Base-by-base conservation (phyloP, 768 basidiomycete species). In the Russula olivacea region DNA sequence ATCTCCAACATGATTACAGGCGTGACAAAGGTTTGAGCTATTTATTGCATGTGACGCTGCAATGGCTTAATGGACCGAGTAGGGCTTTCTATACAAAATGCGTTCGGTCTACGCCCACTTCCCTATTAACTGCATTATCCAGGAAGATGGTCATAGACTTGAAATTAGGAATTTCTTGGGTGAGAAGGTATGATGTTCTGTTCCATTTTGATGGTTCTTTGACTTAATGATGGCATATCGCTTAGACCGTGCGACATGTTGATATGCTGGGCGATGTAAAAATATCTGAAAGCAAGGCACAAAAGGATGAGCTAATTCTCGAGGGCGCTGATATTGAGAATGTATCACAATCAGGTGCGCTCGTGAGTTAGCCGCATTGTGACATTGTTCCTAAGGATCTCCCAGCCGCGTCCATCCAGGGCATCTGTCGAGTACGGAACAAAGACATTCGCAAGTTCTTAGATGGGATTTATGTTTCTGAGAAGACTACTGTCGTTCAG, bases 11-110 rank as follows among this genome's bases (percentile, higher is more conserved):
- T 99, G 94, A 83, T 98, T 75, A 93, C 79, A 67, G 97, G 97
- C 67, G 97, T 99, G 66, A 98, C 93, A 55, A 93, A 95, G 85
- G 93, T 88, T 64, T 62, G 77, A 71, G 8, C 25, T 43, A 23
- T 32, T 40, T 28, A 25, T 23, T 47, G 0, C 43, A 45, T 4
- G 2, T 14, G 9, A 34, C 12, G 17, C 15, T 50, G 43, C 11
- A 12, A 47, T 51, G 4, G 15, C 50, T 56, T 28, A 47, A 48
- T 15, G 10, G 4, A 12, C 19, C 23, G 38, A 41, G 5, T 69
- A 95, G 95, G 97, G 97, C 66, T 99, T 98, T 87, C 86, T 87
- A 71, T 99, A 99, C 85, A 99, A 98, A 88, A 98, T 99, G 96
- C 92, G 95, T 70, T 84, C 93, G 30, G 97, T 99, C 57, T 99